phyloP scores from a whole-genome alignment of 73 alveolate genomes.

The Urostyla sp. region DNA sequence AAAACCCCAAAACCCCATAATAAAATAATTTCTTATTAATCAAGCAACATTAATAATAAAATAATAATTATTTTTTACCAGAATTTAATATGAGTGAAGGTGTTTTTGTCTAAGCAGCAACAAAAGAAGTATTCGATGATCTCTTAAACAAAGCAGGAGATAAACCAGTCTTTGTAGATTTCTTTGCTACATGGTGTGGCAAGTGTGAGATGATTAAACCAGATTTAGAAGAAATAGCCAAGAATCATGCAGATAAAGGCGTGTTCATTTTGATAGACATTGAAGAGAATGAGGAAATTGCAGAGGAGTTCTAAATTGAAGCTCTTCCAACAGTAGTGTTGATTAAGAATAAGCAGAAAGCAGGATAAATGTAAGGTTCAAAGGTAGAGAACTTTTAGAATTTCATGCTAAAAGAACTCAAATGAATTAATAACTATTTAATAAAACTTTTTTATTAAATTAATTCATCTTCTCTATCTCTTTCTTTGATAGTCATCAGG shows the following conservation, averaged over 20 bases:
- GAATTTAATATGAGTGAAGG: conserved; percentile 2
- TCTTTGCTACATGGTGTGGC: conserved; percentile 87
- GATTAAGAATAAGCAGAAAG: conserved; percentile 27
- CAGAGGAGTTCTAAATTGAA: conserved; percentile 42
- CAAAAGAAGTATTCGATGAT: conserved; percentile 32
- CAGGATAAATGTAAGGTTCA: conserved; percentile 58
- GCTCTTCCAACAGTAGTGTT: conserved; percentile 55
- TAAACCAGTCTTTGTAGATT: conserved; percentile 70
- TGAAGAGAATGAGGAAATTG: conserved; percentile 51
- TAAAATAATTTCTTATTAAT: no score
- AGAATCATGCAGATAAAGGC: not conserved
- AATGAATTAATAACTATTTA: not conserved
- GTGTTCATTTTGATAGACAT: conserved; percentile 53
- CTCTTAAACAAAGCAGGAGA: conserved; percentile 45
- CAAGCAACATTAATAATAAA: not conserved
- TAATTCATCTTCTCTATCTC: conserved; percentile 20
- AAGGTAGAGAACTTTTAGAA: conserved; percentile 57
- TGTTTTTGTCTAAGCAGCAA: conserved; percentile 24
- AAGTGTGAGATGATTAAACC: conserved; percentile 71
- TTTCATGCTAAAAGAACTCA: conserved; percentile 4
- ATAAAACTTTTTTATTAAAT: conserved; percentile 1
- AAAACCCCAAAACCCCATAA: no score
- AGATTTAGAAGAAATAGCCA: conserved; percentile 42
- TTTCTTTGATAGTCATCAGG: not conserved
- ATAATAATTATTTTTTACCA: not conserved